Evolutionary conservation across 768 basidiomycete genomes (phyloP), one percentile per base, ranked within the genome.

Genomic region (Russula ochroleuca): DNA sequence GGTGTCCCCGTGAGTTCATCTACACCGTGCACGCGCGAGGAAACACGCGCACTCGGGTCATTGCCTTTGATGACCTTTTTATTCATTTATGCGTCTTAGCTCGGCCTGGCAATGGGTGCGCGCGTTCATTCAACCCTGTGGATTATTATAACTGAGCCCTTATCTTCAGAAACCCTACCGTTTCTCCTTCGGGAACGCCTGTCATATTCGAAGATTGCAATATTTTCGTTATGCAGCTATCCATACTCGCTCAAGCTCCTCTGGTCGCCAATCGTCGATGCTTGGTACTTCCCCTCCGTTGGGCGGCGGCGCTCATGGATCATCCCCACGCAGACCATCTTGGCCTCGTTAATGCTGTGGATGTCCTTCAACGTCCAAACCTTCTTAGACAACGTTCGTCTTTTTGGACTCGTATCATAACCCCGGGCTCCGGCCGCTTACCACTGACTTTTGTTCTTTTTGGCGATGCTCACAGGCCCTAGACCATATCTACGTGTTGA

Each of bases 221-320:
- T 95, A 11, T 98, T 99, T 76, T 88, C 93, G 47, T 79, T 99
- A 25, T 88, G 90, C 47, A 89, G 87, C 70, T 96, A 95, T 76
- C 94, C 94, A 2, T 99, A 98, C 78, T 97, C 94, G 31, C 84
- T 98, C 71, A 99, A 99, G 77, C 77, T 99, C 68, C 75, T 98
- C 67, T 98, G 96, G 95, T 96, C 94, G 7, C 97, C 97, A 51
- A 88, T 99, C 66, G 93, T 99, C 60, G 97, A 99, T 72, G 88
- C 96, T 0, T 78, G 88, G 66, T 99, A 89, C 75, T 79, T 88
- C 70, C 77, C 85, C 49, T 87, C 84, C 45, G 68, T 96, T 67
- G 97, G 97, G 21, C 87, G 97, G 55, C 81, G 97, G 66, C 98
- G 97, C 75, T 94, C 92, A 65, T 99, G 97, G 97, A 98, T 99